Evolutionary conservation across 805 yeast genomes (phyloP).

Genomic region (Nakazawaea ambrosiae): DNA sequence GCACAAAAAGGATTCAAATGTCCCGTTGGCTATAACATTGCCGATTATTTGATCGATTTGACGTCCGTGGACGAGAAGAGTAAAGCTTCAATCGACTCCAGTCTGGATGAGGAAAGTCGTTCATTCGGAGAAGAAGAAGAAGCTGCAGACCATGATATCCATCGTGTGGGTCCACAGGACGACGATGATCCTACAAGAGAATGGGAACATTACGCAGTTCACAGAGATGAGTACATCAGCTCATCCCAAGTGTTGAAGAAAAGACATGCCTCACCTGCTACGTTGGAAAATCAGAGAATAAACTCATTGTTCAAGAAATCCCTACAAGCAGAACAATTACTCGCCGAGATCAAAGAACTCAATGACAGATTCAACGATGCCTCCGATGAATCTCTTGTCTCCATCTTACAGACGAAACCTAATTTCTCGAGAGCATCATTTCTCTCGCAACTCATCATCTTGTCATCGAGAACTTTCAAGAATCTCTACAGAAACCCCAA

Average conservation of each 20-base stretch:
- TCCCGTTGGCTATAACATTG: slow-evolving; percentile 88
- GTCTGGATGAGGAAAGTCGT: slow-evolving; percentile 13
- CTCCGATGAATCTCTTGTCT: slow-evolving; percentile 13
- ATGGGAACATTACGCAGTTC: slow-evolving; percentile 83
- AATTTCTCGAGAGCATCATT: slow-evolving; percentile 48
- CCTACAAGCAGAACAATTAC: slow-evolving; percentile 31
- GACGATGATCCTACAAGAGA: slow-evolving; percentile 59
- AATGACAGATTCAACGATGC: slow-evolving; percentile 12
- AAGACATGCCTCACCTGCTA: slow-evolving; percentile 11
- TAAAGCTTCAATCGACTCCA: slow-evolving; percentile 4
- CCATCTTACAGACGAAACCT: slow-evolving; percentile 23
- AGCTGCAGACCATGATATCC: slow-evolving; percentile 21
- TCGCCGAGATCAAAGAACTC: slow-evolving; percentile 27
- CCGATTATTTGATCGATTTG: slow-evolving; percentile 87
- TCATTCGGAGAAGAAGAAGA: slow-evolving; percentile 17
- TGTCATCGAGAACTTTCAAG: slow-evolving; percentile 83
- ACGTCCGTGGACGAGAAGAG: slow-evolving; percentile 56
- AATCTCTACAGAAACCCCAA: slow-evolving; percentile 90
- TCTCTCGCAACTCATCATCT: slow-evolving; percentile 57
- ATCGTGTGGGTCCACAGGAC: slow-evolving; percentile 18
- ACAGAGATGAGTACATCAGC: slow-evolving; percentile 58
- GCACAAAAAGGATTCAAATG: slow-evolving; percentile 68
- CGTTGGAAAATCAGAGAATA: slow-evolving; percentile 5
- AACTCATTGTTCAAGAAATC: slow-evolving; percentile 24
- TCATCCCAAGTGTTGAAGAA: slow-evolving; percentile 14